Evolutionary conservation across 148 eudicot species (phyloP).

Genomic region (Gaultheria prostrata): DNA sequence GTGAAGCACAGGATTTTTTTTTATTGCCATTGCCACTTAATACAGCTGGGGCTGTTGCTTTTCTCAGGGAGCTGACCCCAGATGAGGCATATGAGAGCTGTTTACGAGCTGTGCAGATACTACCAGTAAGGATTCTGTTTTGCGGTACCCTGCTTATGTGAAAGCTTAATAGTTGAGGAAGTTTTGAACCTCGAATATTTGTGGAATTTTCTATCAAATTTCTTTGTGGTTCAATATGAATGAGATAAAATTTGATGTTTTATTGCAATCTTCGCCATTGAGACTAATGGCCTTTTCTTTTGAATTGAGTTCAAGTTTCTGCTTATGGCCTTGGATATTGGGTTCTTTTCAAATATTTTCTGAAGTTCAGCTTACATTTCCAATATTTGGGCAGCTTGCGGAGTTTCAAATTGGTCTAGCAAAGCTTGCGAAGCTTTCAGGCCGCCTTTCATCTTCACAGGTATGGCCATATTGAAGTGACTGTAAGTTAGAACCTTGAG

Average conservation of each 20-base stretch:
- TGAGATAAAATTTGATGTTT: neutral
- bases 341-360: slow-evolving; percentile 2
- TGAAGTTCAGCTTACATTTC: slow-evolving; percentile 20
- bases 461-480: slow-evolving; percentile 34
- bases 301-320: neutral
- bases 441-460: slow-evolving; percentile 72
- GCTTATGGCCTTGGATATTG: slow-evolving; percentile 10
- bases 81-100: slow-evolving; percentile 98
- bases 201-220: neutral
- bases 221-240: neutral
- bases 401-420: slow-evolving; percentile 92
- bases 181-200: neutral
- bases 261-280: slow-evolving; percentile 6
- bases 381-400: slow-evolving; percentile 56
- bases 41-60: slow-evolving; percentile 6
- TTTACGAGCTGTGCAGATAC: slow-evolving; percentile 83
- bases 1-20: neutral
- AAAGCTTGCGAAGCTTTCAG: slow-evolving; percentile 73
- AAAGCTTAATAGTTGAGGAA: neutral
- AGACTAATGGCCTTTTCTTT: neutral
- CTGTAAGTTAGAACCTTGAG: neutral
- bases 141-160: neutral
- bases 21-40: neutral
- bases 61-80: slow-evolving; percentile 51
- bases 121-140: slow-evolving; percentile 58